Evolutionary conservation across 2,329 filamentous ascomycete genomes (phyloP), one percentile per base, ranked within the genome.

Genomic region (Acephala macrosclerotiorum): DNA sequence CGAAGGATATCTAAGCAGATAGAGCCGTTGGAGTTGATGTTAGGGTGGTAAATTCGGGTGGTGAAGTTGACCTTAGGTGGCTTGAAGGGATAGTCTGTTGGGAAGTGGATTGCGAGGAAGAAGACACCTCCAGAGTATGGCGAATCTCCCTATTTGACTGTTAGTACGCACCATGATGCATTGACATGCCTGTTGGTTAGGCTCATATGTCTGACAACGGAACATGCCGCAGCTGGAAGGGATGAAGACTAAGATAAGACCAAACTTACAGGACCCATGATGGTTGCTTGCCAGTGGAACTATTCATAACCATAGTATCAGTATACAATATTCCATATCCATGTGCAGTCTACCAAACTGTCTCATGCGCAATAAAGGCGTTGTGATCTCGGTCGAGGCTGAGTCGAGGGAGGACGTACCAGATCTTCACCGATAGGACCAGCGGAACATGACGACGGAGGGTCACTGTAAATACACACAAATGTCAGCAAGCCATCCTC

Each of bases 271-370:
- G 96, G 96, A 82, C 96, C 96, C 96, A 99, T 99, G 80, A 99
- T 99, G 61, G 96, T 99, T 77, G 96, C 96, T 90, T 99, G 96
- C 96, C 96, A 99, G 89, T 98, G 96, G 80, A 99, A 99, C 95
- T 99, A 73, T 68, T 63, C 45, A 66, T 65, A 53, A 56, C 58
- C 29, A 67, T 40, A 35, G 60, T 61, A 73, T 82, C 70, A 82
- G 79, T 66, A 67, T 69, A 66, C 51, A 33, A 18, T 55, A 64
- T 64, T 61, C 45, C 56, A 51, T 40, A 11, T 63, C 55, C 26
- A 42, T 33, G 18, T 45, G 12, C 11, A 29, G 49, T 33, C 55
- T 62, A 58, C 55, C 14, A 67, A 56, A 60, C 64, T 60, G 59
- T 73, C 66, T 71, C 68, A 68, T 75, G 74, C 66, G 61, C 66